Base-by-base conservation (phyloP, 495 filamentous ascomycete genomes). In the Articulospora tetracladia region DNA sequence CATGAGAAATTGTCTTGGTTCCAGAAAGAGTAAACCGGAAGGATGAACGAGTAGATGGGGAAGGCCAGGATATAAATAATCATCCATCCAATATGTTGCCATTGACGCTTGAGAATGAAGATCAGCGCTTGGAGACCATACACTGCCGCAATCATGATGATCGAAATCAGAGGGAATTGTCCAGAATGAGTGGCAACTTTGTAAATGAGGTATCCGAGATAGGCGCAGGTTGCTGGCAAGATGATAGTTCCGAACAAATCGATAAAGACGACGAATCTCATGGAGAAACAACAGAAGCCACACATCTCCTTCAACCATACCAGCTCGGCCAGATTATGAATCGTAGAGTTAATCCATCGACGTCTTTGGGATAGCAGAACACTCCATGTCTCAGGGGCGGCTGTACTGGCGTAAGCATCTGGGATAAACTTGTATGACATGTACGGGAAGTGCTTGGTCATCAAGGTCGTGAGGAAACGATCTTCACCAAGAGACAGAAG, bases 61-160 rank as follows among this genome's bases (percentile, higher is more conserved):
- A 89, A 97, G 1, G 94, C 95, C 8, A 92, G 65, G 62, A 98
- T 80, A 72, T 98, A 98, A 68, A 98, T 98, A 68, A 98, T 88
- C 91, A 98, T 97, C 94, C 94, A 98, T 49, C 94, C 94, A 44
- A 98, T 79, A 68, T 96, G 92, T 71, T 98, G 91, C 94, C 94
- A 98, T 73, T 98, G 90, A 13, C 95, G 82, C 73, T 93, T 95
- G 63, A 98, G 74, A 65, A 98, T 91, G 78, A 98, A 98, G 66
- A 98, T 94, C 27, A 97, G 74, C 1, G 92, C 92, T 68, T 98
- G 94, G 13, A 98, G 83, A 78, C 94, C 94, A 66, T 98, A 98
- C 3, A 98, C 90, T 63, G 81, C 91, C 26, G 89, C 93, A 67
- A 98, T 73, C 77, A 98, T 89, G 68, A 88, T 79, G 57, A 98